Percentiles rank a stretch among this genome's conserved stretches.
Evolutionary conservation across 2,329 filamentous ascomycete genomes (phyloP).

Genomic region (Pseudogymnoascus sp.): DNA sequence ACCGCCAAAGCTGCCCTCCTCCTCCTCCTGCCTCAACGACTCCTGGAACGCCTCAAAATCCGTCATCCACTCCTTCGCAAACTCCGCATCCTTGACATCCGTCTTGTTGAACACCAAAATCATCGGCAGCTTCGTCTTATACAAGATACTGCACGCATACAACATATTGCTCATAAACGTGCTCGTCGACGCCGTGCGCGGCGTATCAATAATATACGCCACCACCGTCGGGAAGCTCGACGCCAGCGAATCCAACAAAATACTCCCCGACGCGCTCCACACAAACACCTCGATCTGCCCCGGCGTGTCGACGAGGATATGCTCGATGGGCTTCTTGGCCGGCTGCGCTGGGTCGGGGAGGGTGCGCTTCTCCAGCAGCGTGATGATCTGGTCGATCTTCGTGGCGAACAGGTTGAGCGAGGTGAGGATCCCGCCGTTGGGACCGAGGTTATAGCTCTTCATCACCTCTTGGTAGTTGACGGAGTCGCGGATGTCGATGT

Average conservation of each 20-base stretch:
- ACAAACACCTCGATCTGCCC: conserved; percentile 99
- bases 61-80: conserved; percentile 98
- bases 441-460: conserved; percentile 97
- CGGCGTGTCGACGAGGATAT: conserved; percentile 90
- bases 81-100: conserved; percentile 81
- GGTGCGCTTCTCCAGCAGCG: conserved; percentile 81
- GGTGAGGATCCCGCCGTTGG: conserved; percentile 94
- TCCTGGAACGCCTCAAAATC: conserved; percentile 94
- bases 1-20: conserved; percentile 65
- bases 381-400: conserved; percentile 92
- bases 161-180: conserved; percentile 99
- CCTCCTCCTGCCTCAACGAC: conserved; percentile 73
- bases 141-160: conserved; percentile 95
- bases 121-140: conserved; percentile 98
- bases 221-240: conserved; percentile 94
- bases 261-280: conserved; percentile 92
- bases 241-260: conserved; percentile 84
- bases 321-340: conserved; percentile 51
- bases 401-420: conserved; percentile 94
- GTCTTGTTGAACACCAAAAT: conserved; percentile 99
- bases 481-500: conserved; percentile 97
- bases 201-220: conserved; percentile 95
- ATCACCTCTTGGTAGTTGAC: conserved; percentile 99
- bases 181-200: conserved; percentile 81
- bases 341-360: conserved; percentile 52